phyloP scores from a whole-genome alignment of 2,329 filamentous ascomycete species.

The Hypoxylon sp. region DNA sequence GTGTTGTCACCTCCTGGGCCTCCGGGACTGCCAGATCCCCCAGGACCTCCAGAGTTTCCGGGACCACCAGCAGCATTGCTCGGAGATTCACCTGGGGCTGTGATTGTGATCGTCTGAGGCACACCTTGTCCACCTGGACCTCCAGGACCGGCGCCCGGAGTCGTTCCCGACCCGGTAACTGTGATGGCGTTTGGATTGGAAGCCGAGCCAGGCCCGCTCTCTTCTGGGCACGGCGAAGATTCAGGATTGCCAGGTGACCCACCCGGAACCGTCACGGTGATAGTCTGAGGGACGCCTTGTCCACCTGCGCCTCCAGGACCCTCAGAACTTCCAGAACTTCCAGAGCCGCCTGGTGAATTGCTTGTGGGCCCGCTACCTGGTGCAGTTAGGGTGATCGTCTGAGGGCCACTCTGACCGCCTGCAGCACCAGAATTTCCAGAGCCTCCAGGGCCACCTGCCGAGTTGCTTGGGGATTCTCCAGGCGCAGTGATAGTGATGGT shows the following conservation, averaged over 20 bases:
- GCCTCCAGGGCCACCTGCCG: conserved; percentile 27
- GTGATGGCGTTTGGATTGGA: conserved; percentile 18
- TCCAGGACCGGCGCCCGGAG: conserved; percentile 16
- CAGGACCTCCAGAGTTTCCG: conserved; percentile 23
- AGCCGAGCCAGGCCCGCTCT: conserved; percentile 16
- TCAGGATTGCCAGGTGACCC: conserved; percentile 27
- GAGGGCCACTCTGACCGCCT: conserved; percentile 26
- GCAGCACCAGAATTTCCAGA: conserved; percentile 23
- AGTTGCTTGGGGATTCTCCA: conserved; percentile 31
- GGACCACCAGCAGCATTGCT: conserved; percentile 28
- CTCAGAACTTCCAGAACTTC: conserved; percentile 24
- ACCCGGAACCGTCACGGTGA: conserved; percentile 37
- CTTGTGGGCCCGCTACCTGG: conserved; percentile 22
- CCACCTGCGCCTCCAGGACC: conserved; percentile 25
- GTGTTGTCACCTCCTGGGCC: conserved; percentile 18
- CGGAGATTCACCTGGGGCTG: conserved; percentile 33
- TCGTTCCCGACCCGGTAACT: conserved; percentile 25
- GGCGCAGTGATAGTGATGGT: conserved; percentile 41
- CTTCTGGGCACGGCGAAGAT: conserved; percentile 32
- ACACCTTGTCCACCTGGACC: conserved; percentile 29
- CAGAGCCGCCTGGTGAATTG: conserved; percentile 7
- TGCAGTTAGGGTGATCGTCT: conserved; percentile 35
- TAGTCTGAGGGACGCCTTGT: conserved; percentile 24
- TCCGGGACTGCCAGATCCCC: conserved; percentile 18
- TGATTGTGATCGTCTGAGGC: conserved; percentile 38